Evolutionary conservation across 192 early-diverging fungal species (phyloP).

Genomic region (Cetraspora pellucida): DNA sequence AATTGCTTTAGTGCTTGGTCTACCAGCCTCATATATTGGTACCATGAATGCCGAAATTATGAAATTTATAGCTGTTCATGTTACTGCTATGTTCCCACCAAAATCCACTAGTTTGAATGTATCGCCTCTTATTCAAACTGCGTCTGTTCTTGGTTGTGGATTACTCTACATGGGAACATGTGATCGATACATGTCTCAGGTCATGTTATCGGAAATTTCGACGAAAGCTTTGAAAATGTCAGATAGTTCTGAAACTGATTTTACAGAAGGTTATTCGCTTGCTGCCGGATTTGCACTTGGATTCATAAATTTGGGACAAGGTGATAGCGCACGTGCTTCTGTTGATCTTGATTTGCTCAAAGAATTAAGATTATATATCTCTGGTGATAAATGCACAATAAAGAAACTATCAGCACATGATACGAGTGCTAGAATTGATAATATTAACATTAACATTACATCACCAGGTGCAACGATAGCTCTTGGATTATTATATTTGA

Average conservation of each 20-base stretch:
- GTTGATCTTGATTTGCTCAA: conserved; percentile 63
- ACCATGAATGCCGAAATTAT: conserved; percentile 63
- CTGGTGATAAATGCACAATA: conserved; percentile 49
- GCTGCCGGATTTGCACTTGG: conserved; percentile 84
- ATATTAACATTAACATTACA: conserved; percentile 53
- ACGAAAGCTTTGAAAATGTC: conserved; percentile 33
- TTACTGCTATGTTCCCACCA: conserved; percentile 68
- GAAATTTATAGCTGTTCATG: conserved; percentile 74
- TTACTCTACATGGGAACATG: conserved; percentile 71
- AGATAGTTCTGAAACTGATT: conserved; percentile 30
- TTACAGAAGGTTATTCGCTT: conserved; percentile 70
- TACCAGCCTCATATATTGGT: conserved; percentile 69
- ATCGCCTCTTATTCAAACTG: conserved; percentile 66
- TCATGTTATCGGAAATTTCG: conserved; percentile 73
- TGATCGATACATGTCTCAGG: conserved; percentile 70
- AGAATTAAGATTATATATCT: conserved; percentile 54
- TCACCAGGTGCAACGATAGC: conserved; percentile 76
- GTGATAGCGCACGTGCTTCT: conserved; percentile 50
- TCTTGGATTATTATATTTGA: conserved; percentile 81
- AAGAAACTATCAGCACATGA: background rate
- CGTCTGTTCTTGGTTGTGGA: conserved; percentile 77
- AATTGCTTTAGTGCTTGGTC: conserved; percentile 76
- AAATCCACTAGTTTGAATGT: conserved; percentile 62
- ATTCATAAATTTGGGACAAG: conserved; percentile 73
- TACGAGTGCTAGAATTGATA: background rate